Base-by-base conservation (phyloP, 108 stramenopile species). In the Seminavis robusta region DNA sequence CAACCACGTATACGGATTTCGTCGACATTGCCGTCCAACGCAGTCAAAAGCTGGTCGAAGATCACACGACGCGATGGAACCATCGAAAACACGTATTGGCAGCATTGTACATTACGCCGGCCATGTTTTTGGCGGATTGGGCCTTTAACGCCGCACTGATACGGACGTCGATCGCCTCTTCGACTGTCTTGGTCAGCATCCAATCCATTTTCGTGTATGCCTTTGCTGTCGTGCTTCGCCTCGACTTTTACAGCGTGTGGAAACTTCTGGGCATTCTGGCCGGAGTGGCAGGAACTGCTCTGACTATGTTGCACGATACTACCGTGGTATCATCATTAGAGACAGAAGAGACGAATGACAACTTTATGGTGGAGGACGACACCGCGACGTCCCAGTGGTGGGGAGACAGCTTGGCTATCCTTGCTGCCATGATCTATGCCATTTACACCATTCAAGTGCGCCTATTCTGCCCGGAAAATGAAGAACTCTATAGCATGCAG, bases 381-480 rank as follows among this genome's bases (percentile, higher is more conserved):
- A 52, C 11, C 27, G 17, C 60, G 24, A 39, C 26, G n/a, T 15
- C 33, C 7, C 28, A 26, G 26, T 32, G 11, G 33, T 25, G 19
- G 3, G 68, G 68, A 37, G 68, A 69, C 40, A 13, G 45, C 3
- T 49, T 63, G 26, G 61, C 68, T 13, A 13, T 69, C 7, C 15
- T 63, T n/a, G 61, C 68, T 3, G 61, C 61, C 5, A 4, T 63
- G 19, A 28, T 21, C 27, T 69, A 69, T 26, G 68, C 55, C 23
- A 24, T 37, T 43, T 69, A 69, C 23, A 58, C 67, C 11, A 40
- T 69, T 32, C 61, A 69, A 63, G 67, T 61, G 11, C 32, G 61
- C 25, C 27, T 61, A 4, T 46, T 56, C 20, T 62, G 60, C 47
- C 67, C 67, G 16, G 33, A 69, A 32, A 54, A 69, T 37, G 67